phyloP scores from a whole-genome alignment of 352 stramenopile genomes.

The Peronospora belbahrii region DNA sequence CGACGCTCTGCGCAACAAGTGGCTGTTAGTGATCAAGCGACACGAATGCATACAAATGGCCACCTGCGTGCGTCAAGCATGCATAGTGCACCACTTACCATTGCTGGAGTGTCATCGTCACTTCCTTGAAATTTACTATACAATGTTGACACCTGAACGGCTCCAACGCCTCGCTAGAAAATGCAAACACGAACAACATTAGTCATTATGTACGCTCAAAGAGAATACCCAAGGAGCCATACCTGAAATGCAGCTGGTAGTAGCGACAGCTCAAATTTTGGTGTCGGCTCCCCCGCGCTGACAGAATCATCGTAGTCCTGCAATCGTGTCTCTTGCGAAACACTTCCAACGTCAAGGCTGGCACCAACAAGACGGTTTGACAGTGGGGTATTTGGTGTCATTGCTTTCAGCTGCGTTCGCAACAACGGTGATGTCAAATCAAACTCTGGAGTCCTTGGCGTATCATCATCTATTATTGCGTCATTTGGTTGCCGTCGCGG shows the following conservation, averaged over 20 bases:
- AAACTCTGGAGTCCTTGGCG: conserved; percentile 50
- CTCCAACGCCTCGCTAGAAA: conserved; percentile 58
- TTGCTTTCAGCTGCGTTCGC: conserved; percentile 70
- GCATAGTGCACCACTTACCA: conserved; percentile 39
- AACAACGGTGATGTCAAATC: conserved; percentile 72
- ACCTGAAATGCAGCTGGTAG: conserved; percentile 76
- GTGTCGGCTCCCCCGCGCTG: conserved; percentile 47
- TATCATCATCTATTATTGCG: conserved; percentile 41
- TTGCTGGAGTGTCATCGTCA: conserved; percentile 40
- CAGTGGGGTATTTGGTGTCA: conserved; percentile 76
- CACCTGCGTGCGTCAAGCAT: neutral
- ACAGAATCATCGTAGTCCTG: conserved; percentile 69
- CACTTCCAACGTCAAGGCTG: conserved; percentile 58
- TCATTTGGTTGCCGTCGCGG: conserved; percentile 24
- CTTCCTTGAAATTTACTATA: conserved; percentile 79
- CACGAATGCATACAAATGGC: conserved; percentile 14
- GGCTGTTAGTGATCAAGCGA: conserved; percentile 3
- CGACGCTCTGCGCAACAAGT: conserved; percentile 39
- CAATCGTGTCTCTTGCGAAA: conserved; percentile 56
- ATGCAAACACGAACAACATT: conserved; percentile 4
- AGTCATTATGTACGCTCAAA: neutral
- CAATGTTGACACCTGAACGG: conserved; percentile 73
- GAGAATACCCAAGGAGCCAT: neutral
- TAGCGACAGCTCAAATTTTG: conserved; percentile 64
- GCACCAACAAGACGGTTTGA: conserved; percentile 81